These are phyloP conservation scores for Pythium brachiatum DNA, from an alignment of 352 stramenopile genomes.

Conservation along the genomic window DNA sequence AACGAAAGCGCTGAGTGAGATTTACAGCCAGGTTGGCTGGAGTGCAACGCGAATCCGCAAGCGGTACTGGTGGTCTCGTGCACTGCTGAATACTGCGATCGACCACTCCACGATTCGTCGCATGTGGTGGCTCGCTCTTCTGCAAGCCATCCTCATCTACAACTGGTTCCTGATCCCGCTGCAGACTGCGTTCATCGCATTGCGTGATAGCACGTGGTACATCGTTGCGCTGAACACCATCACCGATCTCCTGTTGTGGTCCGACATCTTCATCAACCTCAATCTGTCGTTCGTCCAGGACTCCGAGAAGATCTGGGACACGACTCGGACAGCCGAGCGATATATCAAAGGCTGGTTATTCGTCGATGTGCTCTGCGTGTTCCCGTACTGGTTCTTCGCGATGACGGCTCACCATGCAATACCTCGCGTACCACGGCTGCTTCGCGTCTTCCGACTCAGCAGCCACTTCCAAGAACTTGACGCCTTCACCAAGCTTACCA, in stretches of 20 bases:
- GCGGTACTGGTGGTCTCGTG: slow-evolving; percentile 28
- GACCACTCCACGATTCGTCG: slow-evolving; percentile 37
- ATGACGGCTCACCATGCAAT: slow-evolving; percentile 18
- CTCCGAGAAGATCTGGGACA: slow-evolving; percentile 60
- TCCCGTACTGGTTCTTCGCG: slow-evolving; percentile 42
- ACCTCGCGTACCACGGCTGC: slow-evolving; percentile 35
- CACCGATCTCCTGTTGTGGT: slow-evolving; percentile 42
- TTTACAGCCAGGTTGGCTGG: slow-evolving; percentile 24
- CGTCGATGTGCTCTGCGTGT: slow-evolving; percentile 41
- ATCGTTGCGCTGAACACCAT: slow-evolving; percentile 33
- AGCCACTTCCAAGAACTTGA: slow-evolving; percentile 49
- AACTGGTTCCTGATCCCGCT: slow-evolving; percentile 57
- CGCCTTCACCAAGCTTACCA: slow-evolving; percentile 41
- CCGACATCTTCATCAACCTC: slow-evolving; percentile 53
- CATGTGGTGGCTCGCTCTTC: slow-evolving; percentile 46
- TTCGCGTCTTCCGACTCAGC: slow-evolving; percentile 34
- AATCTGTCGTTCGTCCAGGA: slow-evolving; percentile 52
- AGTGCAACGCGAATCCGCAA: slow-evolving; percentile 1
- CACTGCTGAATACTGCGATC: slow-evolving; percentile 38
- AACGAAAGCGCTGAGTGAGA: slow-evolving; percentile 11
- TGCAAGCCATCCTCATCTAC: slow-evolving; percentile 50
- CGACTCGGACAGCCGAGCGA: slow-evolving; percentile 26
- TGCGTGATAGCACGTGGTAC: slow-evolving; percentile 32
- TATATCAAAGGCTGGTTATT: slow-evolving; percentile 37
- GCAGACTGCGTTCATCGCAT: slow-evolving; percentile 35